Base-by-base conservation (phyloP, 495 filamentous ascomycete genomes). In the Mytilinidion resinicola region DNA sequence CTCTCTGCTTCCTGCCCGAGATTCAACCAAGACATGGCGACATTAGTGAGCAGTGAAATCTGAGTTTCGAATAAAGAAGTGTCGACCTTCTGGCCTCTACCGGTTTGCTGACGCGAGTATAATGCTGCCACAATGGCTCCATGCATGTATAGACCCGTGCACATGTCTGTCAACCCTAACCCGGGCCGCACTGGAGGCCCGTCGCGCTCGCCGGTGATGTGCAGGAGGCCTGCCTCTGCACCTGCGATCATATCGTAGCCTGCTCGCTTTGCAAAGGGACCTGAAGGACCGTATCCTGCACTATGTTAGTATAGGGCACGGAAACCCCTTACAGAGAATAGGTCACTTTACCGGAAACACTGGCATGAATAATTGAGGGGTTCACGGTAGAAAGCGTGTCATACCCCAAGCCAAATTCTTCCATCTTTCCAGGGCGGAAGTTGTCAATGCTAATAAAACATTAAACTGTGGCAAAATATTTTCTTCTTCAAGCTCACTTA, bases 141-240 rank as follows among this genome's bases (percentile, higher is more conserved):
- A 36, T 69, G 67, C 14, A 64, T 65, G 55, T 71, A 73, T 56
- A 73, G 59, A 2, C 70, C 70, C 39, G 70, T 71, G 7, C 55
- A 61, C 61, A 73, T 62, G 56, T 73, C 70, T 17, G 66, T 71
- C 51, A 73, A 67, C 20, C 67, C 70, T 9, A 71, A 55, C 0
- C 70, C 70, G 0, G 68, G 64, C n/a, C 68, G 60, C 0, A 71
- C 67, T 9, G 70, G 70, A 4, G 62, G 64, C 0, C 67, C 67
- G 14, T 66, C 66, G 34, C 67, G 57, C 43, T 70, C 63, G 6
- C 70, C 70, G 0, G 70, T 71, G 48, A 73, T 67, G 39, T 73
- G 69, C 69, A 73, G 70, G 4, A 73, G 61, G 1, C 70, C 70
- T 38, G 63, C 68, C 52, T 73, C 70, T 10, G 62, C 62, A 53